Evolutionary conservation across 139 green algal genomes (phyloP), one percentile per base, ranked within the genome.

Genomic region (Asterochloris erici): DNA sequence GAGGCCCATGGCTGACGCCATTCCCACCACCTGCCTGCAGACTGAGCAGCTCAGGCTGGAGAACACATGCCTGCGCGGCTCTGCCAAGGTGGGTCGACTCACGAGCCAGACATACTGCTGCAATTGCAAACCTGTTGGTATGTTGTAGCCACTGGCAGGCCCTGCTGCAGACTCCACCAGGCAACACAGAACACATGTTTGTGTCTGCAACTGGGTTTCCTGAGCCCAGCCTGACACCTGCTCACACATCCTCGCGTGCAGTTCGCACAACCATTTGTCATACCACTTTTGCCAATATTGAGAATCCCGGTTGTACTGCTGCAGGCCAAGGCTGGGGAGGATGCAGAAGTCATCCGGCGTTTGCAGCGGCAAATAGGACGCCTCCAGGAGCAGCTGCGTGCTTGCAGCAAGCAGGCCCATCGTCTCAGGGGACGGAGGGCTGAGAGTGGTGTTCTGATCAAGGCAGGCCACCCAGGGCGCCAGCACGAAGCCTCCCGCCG

Each of bases 281-380:
- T 54, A 6, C 38, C 6, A 6, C 38, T 54, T 54, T 6, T 71
- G 66, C 66, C 21, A 71, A 26, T 71, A 13, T 21, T 71, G 17
- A 24, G 19, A 26, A 9, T 71, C 17, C 21, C 4, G 21, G 2
- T 4, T 2, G 4, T 9, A 4, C 66, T 79, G 54, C 17, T 68
- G 16, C 76, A 80, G 76, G 76, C 68, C 21, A 80, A 68, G n/a
- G 21, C 24, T 16, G 76, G 68, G 24, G 76, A 80, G 60, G 76
- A 80, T n/a, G 54, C 60, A 14, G 29, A 47, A 13, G 17, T 47
- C 26, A 79, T 79, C 11, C 17, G 11, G 14, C 24, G 38, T 28
- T 27, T 79, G 38, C 26, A 15, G 10, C 38, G 11, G 28, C 74
- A 66, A 15, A 15, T 79, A 54, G 38, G 38, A 6, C 38, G 38